phyloP scores from a whole-genome alignment of 768 basidiomycete genomes.

The Agrocybe pediades region DNA sequence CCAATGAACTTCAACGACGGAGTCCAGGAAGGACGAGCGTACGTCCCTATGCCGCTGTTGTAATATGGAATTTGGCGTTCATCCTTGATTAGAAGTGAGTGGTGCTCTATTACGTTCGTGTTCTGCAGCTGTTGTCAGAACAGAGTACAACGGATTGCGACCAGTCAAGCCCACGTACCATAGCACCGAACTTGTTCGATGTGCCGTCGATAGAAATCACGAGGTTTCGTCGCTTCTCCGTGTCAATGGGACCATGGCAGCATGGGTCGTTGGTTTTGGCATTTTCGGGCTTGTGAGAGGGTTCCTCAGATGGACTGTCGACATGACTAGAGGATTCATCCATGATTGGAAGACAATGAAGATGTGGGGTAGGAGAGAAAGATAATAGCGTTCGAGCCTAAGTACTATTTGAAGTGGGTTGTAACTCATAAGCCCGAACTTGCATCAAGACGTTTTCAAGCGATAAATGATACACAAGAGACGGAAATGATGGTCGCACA shows the following conservation, averaged over 20 bases:
- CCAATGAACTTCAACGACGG: neutral
- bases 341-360: too few species aligned
- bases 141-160: neutral
- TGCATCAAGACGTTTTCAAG: too few species aligned
- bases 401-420: too few species aligned
- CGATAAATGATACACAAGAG: too few species aligned
- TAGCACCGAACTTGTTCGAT: slow-evolving; percentile 25
- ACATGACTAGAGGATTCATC: too few species aligned
- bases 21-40: slow-evolving; percentile 1
- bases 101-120: slow-evolving; percentile 32
- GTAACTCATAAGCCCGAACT: too few species aligned
- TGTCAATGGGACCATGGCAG: neutral
- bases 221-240: slow-evolving; percentile 39
- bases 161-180: slow-evolving; percentile 4
- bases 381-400: too few species aligned
- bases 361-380: too few species aligned
- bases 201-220: slow-evolving; percentile 27
- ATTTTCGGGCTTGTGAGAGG: too few species aligned
- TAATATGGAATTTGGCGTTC: slow-evolving; percentile 27
- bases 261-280: neutral
- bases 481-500: too few species aligned
- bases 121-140: slow-evolving; percentile 18
- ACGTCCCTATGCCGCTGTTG: slow-evolving; percentile 11
- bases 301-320: too few species aligned
- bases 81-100: slow-evolving; percentile 21